Evolutionary conservation across 305 asterid species (phyloP).

Genomic region (Rubia tinctorum): DNA sequence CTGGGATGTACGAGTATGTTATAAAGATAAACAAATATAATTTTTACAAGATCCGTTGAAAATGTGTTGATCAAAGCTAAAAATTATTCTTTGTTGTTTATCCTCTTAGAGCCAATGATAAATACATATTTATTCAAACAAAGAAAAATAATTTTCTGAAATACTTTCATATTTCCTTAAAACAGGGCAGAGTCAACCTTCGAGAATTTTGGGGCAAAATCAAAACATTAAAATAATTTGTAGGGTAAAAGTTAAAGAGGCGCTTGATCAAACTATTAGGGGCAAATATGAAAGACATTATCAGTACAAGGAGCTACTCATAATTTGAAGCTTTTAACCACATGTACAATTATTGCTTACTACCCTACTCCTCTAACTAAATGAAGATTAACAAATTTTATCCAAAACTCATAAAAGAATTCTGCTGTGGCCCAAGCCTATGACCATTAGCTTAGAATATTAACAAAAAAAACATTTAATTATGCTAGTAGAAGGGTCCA

Average conservation of each 20-base stretch:
- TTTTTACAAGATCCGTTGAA: too few relatives aligned
- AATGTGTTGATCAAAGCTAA: too few relatives aligned
- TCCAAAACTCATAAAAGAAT: neutral
- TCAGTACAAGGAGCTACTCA: neutral
- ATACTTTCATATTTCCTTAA: too few relatives aligned
- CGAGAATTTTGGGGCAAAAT: too few relatives aligned
- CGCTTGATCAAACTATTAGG: neutral
- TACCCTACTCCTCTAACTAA: neutral
- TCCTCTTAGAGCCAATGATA: too few relatives aligned
- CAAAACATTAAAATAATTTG: too few relatives aligned
- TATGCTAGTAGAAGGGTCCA: constrained; percentile 3
- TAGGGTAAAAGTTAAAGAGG: neutral
- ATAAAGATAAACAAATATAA: too few relatives aligned
- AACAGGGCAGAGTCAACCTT: too few relatives aligned
- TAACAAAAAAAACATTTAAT: neutral
- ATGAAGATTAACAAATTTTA: neutral
- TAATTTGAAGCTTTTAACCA: neutral
- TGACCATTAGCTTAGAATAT: constrained; percentile 15
- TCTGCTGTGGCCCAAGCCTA: constrained; percentile 19
- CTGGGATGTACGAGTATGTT: too few relatives aligned
- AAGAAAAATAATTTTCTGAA: too few relatives aligned
- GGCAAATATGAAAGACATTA: neutral
- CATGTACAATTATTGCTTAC: constrained; percentile 7
- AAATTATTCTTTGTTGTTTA: too few relatives aligned
- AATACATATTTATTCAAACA: too few relatives aligned